A percentile compares a stretch with the other conserved stretches of the same genome.
Evolutionary conservation across 257 asterid species (phyloP).

Genomic region (Mitragyna speciosa): DNA sequence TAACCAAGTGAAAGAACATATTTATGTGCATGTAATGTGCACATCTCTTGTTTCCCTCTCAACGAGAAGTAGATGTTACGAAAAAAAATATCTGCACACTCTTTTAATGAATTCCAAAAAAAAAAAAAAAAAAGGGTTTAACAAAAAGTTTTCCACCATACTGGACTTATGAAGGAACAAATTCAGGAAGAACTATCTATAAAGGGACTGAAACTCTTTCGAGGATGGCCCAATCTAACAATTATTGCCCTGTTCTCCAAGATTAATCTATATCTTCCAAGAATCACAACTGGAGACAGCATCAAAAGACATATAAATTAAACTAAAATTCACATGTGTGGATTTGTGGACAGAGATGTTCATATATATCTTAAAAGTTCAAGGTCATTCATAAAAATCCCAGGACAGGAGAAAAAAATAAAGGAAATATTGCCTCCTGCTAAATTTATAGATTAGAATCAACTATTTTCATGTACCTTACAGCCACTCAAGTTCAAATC

Average conservation of each 20-base stretch:
- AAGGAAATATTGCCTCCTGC: not conserved
- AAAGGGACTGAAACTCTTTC: not conserved
- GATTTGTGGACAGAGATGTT: not conserved
- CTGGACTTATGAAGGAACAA: not conserved
- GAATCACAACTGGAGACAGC: not conserved
- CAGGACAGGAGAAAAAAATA: not conserved
- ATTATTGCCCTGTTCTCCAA: not conserved
- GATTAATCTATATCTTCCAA: not conserved
- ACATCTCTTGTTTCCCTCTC: not conserved
- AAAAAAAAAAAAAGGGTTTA: not conserved
- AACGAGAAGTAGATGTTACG: not conserved
- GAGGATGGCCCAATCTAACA: not conserved
- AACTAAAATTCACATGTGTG: not conserved
- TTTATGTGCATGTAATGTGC: not conserved
- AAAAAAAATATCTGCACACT: not conserved
- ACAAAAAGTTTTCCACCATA: not conserved
- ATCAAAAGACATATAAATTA: not conserved
- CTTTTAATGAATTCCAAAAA: not conserved
- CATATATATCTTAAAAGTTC: not conserved
- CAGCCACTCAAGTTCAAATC: constrained; percentile 95
- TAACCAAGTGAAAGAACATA: not conserved
- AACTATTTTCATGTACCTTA: constrained; percentile 51
- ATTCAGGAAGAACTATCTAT: not conserved
- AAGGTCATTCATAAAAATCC: not conserved
- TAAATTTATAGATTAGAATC: constrained; percentile 1